Base-by-base conservation (phyloP, 352 stramenopile genomes). In the Aphanomyces cochlioides region DNA sequence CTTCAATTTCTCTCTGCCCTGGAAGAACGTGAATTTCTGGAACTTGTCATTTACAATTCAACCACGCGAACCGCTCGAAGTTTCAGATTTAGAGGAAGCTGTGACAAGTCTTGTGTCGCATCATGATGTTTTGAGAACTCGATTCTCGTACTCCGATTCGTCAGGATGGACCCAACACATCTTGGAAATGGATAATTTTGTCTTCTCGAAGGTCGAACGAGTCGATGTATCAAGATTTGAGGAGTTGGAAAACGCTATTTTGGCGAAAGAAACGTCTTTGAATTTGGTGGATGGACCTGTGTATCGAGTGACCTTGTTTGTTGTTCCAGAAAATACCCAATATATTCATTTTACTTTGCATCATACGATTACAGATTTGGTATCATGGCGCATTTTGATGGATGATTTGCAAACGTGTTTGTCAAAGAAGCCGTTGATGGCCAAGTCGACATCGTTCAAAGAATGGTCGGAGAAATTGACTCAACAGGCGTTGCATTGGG, bases 281-380 rank as follows among this genome's bases (percentile, higher is more conserved):
- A 19, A 58, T 19, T 36, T 58, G 21, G 21, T 58, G 8, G 10
- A 17, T 36, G 50, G 50, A 17, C 50, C 50, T 12, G 50, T 58
- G 21, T 58, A 36, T 21, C 7, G 8, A 1, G 15, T 58, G 7
- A 58, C 15, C 36, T 12, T 58, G 17, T 58, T 58, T 19, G 50
- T 37, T 17, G 36, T 21, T 13, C 8, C 50, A 19, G 50, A 58
- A 12, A 19, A 36, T 3, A 58, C 17, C 36, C 50, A 58, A 28
- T 58, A 36, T 36, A 2, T 58, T 17, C 50, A 58, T 12, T 58
- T 58, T 36, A 58, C 50, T 12, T 21, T 58, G 50, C 50, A 58
- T 58, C 50, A 58, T 36, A 58, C 50, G 17, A 58, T 58, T 58
- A 28, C 21, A 28, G 50, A 58, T 58, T 36, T 58, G 50, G 50